A percentile compares a stretch with the other conserved stretches of the same genome.
Conservation (phyloP, 257 asterid genomes). For the Nicotiana benthamiana region DNA sequence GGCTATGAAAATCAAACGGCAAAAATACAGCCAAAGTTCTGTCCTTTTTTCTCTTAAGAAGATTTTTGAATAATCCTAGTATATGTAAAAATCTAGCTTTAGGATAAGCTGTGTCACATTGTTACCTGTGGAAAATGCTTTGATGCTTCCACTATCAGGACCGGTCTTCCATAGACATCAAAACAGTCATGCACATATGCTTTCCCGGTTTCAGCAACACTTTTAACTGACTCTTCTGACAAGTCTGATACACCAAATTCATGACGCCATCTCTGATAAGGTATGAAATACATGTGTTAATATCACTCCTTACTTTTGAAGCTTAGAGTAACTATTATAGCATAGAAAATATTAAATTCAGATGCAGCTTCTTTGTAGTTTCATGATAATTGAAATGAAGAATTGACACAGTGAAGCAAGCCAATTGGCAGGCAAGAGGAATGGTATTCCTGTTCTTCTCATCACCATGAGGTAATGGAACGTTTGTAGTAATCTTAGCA, state of each 20-base stretch:
- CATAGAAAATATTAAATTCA: background rate
- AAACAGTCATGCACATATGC: conserved; percentile 57
- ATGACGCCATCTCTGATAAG: conserved; percentile 58
- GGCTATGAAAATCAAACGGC: background rate
- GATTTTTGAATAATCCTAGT: background rate
- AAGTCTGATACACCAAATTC: conserved; percentile 72
- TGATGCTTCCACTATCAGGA: conserved; percentile 56
- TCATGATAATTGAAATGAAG: background rate
- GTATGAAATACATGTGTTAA: background rate
- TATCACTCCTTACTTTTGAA: background rate
- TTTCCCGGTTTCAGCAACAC: conserved; percentile 56
- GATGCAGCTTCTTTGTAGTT: background rate
- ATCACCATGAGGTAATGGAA: background rate
- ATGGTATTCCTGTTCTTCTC: background rate
- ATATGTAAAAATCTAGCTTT: background rate
- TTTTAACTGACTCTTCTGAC: conserved; percentile 59
- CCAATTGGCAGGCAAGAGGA: conserved; percentile 1
- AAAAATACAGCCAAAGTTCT: background rate
- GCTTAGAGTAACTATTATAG: background rate
- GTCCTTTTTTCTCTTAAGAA: background rate
- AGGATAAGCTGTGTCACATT: background rate
- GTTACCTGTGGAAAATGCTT: conserved; percentile 85
- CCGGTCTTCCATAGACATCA: conserved; percentile 57
- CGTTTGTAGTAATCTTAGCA: background rate
- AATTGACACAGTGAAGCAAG: background rate